phyloP scores from a whole-genome alignment of 345 rosid species.

The Aethionema arabicum region DNA sequence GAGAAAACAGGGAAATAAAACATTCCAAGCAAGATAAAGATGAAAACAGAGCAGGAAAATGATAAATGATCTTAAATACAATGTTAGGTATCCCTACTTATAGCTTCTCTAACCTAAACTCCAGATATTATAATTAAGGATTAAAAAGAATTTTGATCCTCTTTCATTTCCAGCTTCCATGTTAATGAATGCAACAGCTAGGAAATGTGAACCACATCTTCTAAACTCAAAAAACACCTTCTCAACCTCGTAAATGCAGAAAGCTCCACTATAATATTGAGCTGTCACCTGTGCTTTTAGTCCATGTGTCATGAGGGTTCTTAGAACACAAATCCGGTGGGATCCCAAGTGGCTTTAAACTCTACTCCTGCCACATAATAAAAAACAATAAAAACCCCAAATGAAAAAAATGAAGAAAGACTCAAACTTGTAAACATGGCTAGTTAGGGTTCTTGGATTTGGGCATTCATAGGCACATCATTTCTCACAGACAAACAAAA shows the following conservation, averaged over 20 bases:
- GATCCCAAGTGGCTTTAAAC: slow-evolving; percentile 21
- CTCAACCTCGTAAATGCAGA: slow-evolving; percentile 34
- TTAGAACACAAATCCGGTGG: slow-evolving; percentile 29
- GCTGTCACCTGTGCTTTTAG: slow-evolving; percentile 24
- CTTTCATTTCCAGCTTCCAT: slow-evolving; percentile 14
- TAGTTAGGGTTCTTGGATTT: slow-evolving; percentile 23
- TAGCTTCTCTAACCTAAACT: slow-evolving; percentile 27
- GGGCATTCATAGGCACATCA: slow-evolving; percentile 22
- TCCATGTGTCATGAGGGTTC: slow-evolving; percentile 27
- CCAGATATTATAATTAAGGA: not conserved
- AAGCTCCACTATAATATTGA: not conserved
- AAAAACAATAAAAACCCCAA: slow-evolving; percentile 1
- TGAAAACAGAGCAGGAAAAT: slow-evolving; percentile 17
- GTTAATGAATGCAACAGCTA: slow-evolving; percentile 18
- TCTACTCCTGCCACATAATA: slow-evolving; percentile 16
- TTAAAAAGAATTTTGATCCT: slow-evolving; percentile 20
- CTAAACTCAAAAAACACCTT: not conserved
- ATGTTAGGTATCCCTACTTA: slow-evolving; percentile 30
- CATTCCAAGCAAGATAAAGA: not conserved
- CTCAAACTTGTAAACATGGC: slow-evolving; percentile 2
- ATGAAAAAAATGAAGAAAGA: slow-evolving; percentile 4
- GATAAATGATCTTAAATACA: slow-evolving; percentile 18
- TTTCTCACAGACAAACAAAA: not conserved
- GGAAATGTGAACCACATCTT: not conserved
- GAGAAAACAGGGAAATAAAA: not conserved